phyloP scores from a whole-genome alignment of 2,329 filamentous ascomycete genomes.

The Fusarium oligoseptatum region DNA sequence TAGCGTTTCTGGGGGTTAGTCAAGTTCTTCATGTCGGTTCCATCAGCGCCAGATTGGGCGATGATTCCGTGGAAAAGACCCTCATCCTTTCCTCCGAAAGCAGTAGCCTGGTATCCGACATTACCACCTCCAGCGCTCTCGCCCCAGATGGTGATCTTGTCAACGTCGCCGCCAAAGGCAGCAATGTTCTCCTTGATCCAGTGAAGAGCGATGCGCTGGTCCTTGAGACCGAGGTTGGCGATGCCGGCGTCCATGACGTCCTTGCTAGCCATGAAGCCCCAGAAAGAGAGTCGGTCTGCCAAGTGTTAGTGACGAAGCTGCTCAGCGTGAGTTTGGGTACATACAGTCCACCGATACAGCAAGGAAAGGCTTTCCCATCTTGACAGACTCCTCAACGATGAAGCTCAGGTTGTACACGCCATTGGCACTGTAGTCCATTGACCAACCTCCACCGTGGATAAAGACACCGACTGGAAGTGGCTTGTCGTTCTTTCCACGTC shows the following conservation, averaged over 20 bases:
- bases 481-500: conserved; percentile 6
- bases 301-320: neutral
- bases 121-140: conserved; percentile 63
- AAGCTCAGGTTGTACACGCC: conserved; percentile 71
- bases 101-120: conserved; percentile 62
- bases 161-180: conserved; percentile 60
- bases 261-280: conserved; percentile 63
- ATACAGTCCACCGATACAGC: conserved; percentile 40
- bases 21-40: conserved; percentile 42
- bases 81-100: conserved; percentile 66
- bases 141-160: conserved; percentile 60
- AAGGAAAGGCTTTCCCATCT: conserved; percentile 39
- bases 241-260: conserved; percentile 52
- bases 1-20: conserved; percentile 32
- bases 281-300: conserved; percentile 40
- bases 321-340: rapidly evolving
- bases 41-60: conserved; percentile 59
- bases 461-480: conserved; percentile 44
- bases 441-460: conserved; percentile 56
- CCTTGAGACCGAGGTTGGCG: conserved; percentile 63
- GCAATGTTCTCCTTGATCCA: conserved; percentile 63
- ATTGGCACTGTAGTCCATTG: conserved; percentile 57
- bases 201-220: conserved; percentile 62
- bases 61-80: conserved; percentile 67
- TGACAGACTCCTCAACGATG: conserved; percentile 61